A percentile compares a stretch with the other conserved stretches of the same genome.
Evolutionary conservation across 306 rosid genomes (phyloP).

Genomic region (Ormosia emarginata): DNA sequence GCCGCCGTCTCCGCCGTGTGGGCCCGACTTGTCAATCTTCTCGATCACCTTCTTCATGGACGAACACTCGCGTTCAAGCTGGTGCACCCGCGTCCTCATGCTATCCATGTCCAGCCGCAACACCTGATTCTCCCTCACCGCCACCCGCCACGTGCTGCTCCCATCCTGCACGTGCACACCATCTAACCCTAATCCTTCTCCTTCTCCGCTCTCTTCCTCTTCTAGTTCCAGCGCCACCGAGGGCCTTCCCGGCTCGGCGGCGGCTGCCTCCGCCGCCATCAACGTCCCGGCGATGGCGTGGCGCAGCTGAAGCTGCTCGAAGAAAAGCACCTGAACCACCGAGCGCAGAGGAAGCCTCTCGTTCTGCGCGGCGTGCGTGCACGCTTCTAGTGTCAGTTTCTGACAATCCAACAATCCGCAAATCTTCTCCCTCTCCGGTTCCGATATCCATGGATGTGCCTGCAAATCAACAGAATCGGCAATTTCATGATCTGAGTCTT

Average conservation of each 20-base stretch:
- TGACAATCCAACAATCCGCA: slow-evolving; percentile 76
- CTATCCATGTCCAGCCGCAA: slow-evolving; percentile 95
- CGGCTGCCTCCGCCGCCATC: slow-evolving; percentile 50
- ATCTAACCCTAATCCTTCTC: not conserved
- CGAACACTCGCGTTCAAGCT: slow-evolving; percentile 90
- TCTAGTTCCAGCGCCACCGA: slow-evolving; percentile 42
- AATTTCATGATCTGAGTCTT: not conserved
- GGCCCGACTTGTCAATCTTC: slow-evolving; percentile 52
- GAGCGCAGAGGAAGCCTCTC: slow-evolving; percentile 93
- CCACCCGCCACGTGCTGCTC: slow-evolving; percentile 58
- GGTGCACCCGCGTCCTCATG: slow-evolving; percentile 99
- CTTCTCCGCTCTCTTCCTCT: slow-evolving; percentile 11
- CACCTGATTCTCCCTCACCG: slow-evolving; percentile 97
- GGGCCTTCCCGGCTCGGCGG: slow-evolving; percentile 32
- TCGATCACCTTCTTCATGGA: slow-evolving; percentile 79
- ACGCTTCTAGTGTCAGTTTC: slow-evolving; percentile 86
- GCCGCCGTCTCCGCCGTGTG: slow-evolving; percentile 8
- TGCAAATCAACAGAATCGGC: not conserved
- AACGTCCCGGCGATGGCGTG: slow-evolving; percentile 86
- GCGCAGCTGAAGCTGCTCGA: slow-evolving; percentile 96
- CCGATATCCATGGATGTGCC: slow-evolving; percentile 86
- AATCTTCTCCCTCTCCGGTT: slow-evolving; percentile 71
- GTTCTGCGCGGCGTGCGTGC: slow-evolving; percentile 99
- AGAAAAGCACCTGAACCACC: slow-evolving; percentile 85
- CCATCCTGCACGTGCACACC: slow-evolving; percentile 30